Percentiles rank a stretch among this genome's conserved stretches.
phyloP scores from a whole-genome alignment of 177 flowering plant species.

The Vitis hybrid region DNA sequence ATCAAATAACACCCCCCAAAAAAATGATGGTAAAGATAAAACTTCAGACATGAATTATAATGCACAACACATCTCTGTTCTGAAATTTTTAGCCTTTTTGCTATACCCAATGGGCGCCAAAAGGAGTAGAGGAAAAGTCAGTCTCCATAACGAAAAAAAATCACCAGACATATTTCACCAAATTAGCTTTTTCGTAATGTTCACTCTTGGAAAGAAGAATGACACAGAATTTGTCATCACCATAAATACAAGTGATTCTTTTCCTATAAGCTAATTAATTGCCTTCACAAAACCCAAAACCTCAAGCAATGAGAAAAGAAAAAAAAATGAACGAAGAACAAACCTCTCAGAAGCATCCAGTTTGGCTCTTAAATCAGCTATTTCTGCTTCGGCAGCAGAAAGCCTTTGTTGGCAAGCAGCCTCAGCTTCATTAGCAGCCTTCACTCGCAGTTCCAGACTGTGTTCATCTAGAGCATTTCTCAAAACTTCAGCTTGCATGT shows the following conservation, averaged over 20 bases:
- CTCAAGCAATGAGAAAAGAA: background rate
- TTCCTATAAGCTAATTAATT: background rate
- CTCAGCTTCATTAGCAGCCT: conserved; percentile 95
- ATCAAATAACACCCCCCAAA: no score
- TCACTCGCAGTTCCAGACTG: conserved; percentile 82
- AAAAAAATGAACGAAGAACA: conserved; percentile 7
- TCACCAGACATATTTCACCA: no score
- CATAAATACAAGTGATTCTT: background rate
- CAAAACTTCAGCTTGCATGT: conserved; percentile 64
- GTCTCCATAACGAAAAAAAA: no score
- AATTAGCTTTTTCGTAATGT: no score
- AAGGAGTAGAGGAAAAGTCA: no score
- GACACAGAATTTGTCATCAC: background rate
- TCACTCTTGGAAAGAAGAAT: no score
- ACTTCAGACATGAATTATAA: no score
- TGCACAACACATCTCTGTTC: no score
- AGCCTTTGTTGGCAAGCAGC: conserved; percentile 88
- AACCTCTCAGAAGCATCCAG: conserved; percentile 87
- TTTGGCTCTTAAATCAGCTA: conserved; percentile 68
- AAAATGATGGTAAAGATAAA: no score
- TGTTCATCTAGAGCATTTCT: conserved; percentile 79
- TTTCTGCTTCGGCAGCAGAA: conserved; percentile 80
- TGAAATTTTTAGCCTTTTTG: no score
- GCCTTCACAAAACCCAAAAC: background rate
- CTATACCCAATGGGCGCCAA: no score